Base-by-base conservation (phyloP, 176 grass and related monocot species). In the Oryza australiensis region DNA sequence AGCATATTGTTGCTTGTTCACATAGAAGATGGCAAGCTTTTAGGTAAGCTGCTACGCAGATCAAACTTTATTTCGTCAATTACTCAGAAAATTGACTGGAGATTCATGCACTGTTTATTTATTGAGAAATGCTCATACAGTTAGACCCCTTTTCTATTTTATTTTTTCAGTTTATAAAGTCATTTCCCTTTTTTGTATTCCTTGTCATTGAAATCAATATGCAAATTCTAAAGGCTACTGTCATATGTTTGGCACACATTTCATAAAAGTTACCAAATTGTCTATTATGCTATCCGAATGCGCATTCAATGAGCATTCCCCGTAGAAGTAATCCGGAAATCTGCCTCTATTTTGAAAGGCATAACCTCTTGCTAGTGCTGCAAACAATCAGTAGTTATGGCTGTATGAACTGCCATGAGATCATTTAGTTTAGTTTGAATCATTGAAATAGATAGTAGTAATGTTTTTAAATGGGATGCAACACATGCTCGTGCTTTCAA, bases 1-100 rank as follows among this genome's bases (percentile, higher is more conserved):
- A 94, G 77, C 90, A 89, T 68, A 9, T 84, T 78, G 84, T 91
- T 82, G 86, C 88, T 87, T 93, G 81, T 84, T 84, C 90, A 16
- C 91, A 87, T 72, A 91, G 81, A 89, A 93, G 90, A 88, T 89
- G 86, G 86, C 86, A 93, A 82, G 74, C 92, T 91, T 88, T 93
- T 80, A 94, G 95, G 95, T 98, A 73, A 70, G 15, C 40, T n/a
- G 22, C 40, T n/a, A 41, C 55, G 5, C 12, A 37, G 75, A 35
- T 68, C n/a, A 84, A 65, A 45, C 60, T 45, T 82, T 66, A 51
- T 26, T 87, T 74, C 55, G 41, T 71, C 26, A 79, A 67, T 80
- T 78, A 57, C 23, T 48, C 62, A 71, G 40, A 42, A 22, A 62
- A 70, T 83, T 24, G 16, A 67, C 43, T 23, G 8, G 30, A 4